Base-by-base conservation (phyloP, 2,329 filamentous ascomycete genomes). In the Pseudogymnoascus sp. region DNA sequence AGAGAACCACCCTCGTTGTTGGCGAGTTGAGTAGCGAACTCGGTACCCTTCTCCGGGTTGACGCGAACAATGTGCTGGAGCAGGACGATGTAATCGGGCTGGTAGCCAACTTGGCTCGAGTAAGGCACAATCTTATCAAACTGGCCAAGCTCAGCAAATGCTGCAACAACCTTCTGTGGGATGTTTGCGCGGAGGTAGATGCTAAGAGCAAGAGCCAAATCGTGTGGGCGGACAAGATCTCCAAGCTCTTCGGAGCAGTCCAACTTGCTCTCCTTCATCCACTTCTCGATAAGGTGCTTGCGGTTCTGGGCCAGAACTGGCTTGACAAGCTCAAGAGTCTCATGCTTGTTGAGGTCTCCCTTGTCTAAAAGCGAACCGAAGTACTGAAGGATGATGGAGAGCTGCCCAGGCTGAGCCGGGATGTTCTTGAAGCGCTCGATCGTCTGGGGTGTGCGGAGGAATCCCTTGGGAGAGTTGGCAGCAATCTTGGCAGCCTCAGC, bases 311-410 rank as follows among this genome's bases (percentile, higher is more conserved):
- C 86, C 62, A 99, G 82, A 18, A 99, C 94, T 18, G 94, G 94
- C 67, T 92, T 86, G 8, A 94, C 92, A 64, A 99, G 82, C 78
- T 99, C 94, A 38, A 99, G 79, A 54, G 92, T 96, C 77, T 99
- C 94, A 67, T 96, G 89, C 72, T 88, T 86, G 78, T 99, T 99
- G 50, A 99, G 80, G 28, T 85, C 84, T 62, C 94, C 93, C 83
- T 99, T 97, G 74, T 99, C 95, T 35, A 99, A 82, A 43, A 99
- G 82, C 84, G 97, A 92, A 65, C 94, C 94, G 68, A 99, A 99
- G 77, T 99, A 99, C 73, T 97, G 94, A 60, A 99, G 81, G 63
- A 97, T 96, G 68, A 91, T 87, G 1, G 94, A 96, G 77, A 99
- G 90, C 73, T 95, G 89, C 47, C 91, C 90, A 35, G 87, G 87